Conservation (phyloP, 202 grass and related monocot species). For the Elaeis oleifera region DNA sequence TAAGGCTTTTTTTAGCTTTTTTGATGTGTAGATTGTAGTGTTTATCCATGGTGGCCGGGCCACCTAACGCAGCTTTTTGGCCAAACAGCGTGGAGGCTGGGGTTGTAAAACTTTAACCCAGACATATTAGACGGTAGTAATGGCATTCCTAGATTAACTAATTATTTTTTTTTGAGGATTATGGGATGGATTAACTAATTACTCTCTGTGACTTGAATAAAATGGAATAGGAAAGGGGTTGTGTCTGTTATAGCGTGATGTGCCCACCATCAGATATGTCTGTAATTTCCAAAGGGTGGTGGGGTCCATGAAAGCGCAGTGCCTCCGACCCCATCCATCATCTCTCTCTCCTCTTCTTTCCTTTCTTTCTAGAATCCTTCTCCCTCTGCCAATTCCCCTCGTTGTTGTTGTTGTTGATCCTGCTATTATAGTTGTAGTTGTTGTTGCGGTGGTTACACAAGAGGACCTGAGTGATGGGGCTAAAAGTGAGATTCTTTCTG, state of each 20-base stretch:
- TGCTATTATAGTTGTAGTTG: constrained; percentile 11
- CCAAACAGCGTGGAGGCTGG: too few species aligned
- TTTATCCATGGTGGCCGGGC: too few species aligned
- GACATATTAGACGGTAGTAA: too few species aligned
- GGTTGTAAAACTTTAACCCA: too few species aligned
- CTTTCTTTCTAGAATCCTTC: constrained; percentile 20
- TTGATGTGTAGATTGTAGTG: too few species aligned
- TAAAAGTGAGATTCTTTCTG: constrained; percentile 19
- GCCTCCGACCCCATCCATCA: constrained; percentile 27
- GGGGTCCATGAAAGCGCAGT: constrained; percentile 20
- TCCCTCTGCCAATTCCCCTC: constrained; percentile 5
- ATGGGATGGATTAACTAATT: too few species aligned
- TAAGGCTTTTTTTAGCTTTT: too few species aligned
- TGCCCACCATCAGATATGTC: constrained; percentile 20
- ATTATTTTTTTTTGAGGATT: too few species aligned
- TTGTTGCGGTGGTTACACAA: constrained; percentile 29
- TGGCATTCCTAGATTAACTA: too few species aligned
- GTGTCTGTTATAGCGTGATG: constrained; percentile 23
- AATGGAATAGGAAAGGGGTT: constrained; percentile 6
- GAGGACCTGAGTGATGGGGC: constrained; percentile 3
- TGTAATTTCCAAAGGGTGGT: constrained; percentile 14
- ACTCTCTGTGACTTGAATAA: too few species aligned
- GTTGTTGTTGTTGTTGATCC: constrained; percentile 4
- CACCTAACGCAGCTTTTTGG: too few species aligned
- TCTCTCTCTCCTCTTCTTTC: constrained; percentile 1